Evolutionary conservation across 1,284 basidiomycete species (phyloP).

Genomic region (Pseudozyma tsukubaensis): DNA sequence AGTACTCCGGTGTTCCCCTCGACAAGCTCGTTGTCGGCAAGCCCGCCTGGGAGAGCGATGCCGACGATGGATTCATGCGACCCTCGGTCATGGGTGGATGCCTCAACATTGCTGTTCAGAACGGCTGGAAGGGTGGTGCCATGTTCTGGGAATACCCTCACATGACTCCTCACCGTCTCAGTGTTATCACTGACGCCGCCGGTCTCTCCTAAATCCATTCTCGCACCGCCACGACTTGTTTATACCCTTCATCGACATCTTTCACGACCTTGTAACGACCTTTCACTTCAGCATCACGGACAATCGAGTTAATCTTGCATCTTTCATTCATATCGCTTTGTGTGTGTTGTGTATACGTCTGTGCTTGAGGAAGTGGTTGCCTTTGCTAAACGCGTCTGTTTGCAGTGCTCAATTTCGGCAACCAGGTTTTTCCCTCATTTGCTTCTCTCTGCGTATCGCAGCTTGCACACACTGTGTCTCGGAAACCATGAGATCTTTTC

Average conservation of each 20-base stretch:
- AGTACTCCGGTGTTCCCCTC: conserved; percentile 72
- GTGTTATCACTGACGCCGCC: conserved; percentile 43
- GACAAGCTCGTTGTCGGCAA: conserved; percentile 76
- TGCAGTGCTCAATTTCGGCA: no score
- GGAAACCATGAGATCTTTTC: no score
- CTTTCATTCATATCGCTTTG: no score
- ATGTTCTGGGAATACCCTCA: conserved; percentile 57
- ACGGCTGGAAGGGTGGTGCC: conserved; percentile 75
- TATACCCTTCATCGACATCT: no score
- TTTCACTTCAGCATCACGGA: not conserved
- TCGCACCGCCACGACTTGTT: no score
- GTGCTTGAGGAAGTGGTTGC: no score
- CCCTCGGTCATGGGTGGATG: conserved; percentile 74
- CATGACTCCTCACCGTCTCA: conserved; percentile 45
- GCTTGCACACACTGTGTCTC: no score
- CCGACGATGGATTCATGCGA: conserved; percentile 75
- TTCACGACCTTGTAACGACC: not conserved
- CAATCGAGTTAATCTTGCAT: no score
- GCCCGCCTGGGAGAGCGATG: conserved; percentile 73
- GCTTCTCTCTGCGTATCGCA: not conserved
- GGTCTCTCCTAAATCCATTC: conserved; percentile 21
- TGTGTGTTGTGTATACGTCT: no score
- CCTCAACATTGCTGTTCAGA: conserved; percentile 73
- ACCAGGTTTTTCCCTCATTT: conserved; percentile 12
- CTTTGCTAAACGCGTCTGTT: not conserved